These are phyloP conservation scores for Globisporangium spiculum DNA, from an alignment of 352 stramenopile genomes.

Conservation along the genomic window DNA sequence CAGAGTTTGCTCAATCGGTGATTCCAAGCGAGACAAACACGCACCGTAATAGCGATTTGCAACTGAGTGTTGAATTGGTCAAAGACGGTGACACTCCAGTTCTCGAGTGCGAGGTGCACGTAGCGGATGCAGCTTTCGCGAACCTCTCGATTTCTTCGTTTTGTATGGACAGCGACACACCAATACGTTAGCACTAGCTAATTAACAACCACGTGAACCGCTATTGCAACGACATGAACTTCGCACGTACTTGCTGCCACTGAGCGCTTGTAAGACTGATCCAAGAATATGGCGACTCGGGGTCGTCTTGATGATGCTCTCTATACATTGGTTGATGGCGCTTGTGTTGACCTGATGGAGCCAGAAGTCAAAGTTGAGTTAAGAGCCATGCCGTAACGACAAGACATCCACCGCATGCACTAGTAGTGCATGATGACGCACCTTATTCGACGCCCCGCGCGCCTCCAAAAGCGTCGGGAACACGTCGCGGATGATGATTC, in stretches of 20 bases:
- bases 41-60: slow-evolving; percentile 37
- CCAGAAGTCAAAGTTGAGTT: not conserved
- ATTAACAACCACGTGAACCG: not conserved
- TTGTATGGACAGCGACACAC: not conserved
- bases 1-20: not conserved
- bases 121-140: slow-evolving; percentile 65
- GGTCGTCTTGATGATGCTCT: slow-evolving; percentile 37
- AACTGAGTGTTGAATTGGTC: slow-evolving; percentile 43
- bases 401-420: too few relatives aligned
- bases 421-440: too few relatives aligned
- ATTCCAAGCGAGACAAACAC: not conserved
- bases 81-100: slow-evolving; percentile 35
- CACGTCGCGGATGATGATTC: slow-evolving; percentile 55
- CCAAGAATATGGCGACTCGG: slow-evolving; percentile 50
- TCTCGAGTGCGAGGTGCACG: slow-evolving; percentile 34
- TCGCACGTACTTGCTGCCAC: slow-evolving; percentile 45
- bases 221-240: too few relatives aligned
- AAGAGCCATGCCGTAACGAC: not conserved
- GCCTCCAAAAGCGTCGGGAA: slow-evolving; percentile 61
- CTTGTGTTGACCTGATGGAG: slow-evolving; percentile 37
- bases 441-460: slow-evolving; percentile 48
- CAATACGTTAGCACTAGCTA: not conserved
- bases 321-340: slow-evolving; percentile 52
- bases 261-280: slow-evolving; percentile 40
- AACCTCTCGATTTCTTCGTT: slow-evolving; percentile 50